A percentile compares a stretch with the other conserved stretches of the same genome.
Conservation (phyloP, 139 green algal genomes). For the Desmodesmus armatus region DNA sequence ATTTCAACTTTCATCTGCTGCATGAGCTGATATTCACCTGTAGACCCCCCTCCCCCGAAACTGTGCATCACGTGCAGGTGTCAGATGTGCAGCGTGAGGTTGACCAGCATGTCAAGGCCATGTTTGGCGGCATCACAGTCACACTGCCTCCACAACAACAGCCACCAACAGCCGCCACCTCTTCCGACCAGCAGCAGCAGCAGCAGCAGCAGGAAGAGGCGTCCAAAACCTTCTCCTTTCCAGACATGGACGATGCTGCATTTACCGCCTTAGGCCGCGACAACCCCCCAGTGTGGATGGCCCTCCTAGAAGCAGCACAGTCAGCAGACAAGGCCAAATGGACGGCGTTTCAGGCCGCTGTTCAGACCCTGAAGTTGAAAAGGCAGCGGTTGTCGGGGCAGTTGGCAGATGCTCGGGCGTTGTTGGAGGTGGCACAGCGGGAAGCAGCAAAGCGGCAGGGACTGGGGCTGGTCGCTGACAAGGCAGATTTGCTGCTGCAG, state of each 20-base stretch:
- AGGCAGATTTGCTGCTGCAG: neutral
- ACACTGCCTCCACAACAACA: constrained; percentile 17
- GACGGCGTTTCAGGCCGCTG: constrained; percentile 67
- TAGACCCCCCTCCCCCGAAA: too few relatives aligned
- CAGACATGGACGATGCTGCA: constrained; percentile 24
- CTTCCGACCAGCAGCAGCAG: constrained; percentile 37
- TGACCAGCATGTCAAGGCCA: neutral
- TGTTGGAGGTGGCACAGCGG: constrained; percentile 50
- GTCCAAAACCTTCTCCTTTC: neutral
- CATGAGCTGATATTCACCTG: too few relatives aligned
- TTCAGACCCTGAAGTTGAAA: constrained; percentile 73
- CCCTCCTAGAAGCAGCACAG: constrained; percentile 64
- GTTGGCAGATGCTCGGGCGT: constrained; percentile 53
- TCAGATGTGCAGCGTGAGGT: neutral
- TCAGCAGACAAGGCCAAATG: constrained; percentile 57
- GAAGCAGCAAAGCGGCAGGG: constrained; percentile 29
- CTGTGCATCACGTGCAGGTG: constrained; percentile 4
- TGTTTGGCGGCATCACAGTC: neutral
- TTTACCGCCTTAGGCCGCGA: constrained; percentile 31
- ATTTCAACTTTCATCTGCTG: too few relatives aligned
- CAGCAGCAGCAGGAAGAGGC: constrained; percentile 46
- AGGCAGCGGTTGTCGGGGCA: constrained; percentile 64
- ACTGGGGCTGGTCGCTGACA: neutral
- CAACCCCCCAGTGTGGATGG: constrained; percentile 46
- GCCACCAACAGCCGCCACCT: too few relatives aligned